Evolutionary conservation across 495 filamentous ascomycete species (phyloP).

Genomic region (Bombardia bombarda): DNA sequence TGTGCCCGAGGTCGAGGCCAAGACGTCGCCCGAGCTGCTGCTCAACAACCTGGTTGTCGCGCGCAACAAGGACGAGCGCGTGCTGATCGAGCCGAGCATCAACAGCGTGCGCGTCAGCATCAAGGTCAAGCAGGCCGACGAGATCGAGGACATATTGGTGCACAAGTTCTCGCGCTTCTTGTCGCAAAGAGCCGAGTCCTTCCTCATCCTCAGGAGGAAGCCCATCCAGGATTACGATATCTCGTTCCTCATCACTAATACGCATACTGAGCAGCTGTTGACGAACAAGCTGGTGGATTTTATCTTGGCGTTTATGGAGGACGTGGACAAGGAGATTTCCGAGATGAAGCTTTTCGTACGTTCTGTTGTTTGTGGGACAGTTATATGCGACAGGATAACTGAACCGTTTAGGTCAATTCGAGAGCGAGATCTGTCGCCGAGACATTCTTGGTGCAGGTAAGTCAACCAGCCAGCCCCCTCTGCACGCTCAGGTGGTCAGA

Average conservation of each 20-base stretch:
- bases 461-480: too few species aligned
- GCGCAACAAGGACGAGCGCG: conserved; percentile 90
- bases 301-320: conserved; percentile 98
- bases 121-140: conserved; percentile 98
- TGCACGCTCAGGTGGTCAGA: too few species aligned
- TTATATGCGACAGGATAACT: conserved; percentile 8
- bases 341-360: conserved; percentile 99
- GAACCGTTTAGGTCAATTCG: conserved; percentile 69
- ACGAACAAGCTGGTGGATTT: conserved; percentile 99
- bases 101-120: conserved; percentile 95
- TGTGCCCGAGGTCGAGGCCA: conserved; percentile 93
- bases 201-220: conserved; percentile 93
- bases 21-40: conserved; percentile 86
- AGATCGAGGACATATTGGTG: conserved; percentile 94
- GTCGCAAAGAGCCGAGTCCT: conserved; percentile 77
- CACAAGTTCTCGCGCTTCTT: conserved; percentile 97
- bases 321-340: conserved; percentile 98
- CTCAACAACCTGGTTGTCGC: conserved; percentile 82
- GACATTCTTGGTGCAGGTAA: conserved; percentile 91
- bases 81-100: conserved; percentile 88
- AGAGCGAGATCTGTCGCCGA: conserved; percentile 96
- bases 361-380: conserved; percentile 10
- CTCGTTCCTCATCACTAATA: conserved; percentile 96
- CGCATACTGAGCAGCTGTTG: conserved; percentile 95
- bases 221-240: conserved; percentile 98